Percentiles rank a stretch among this genome's conserved stretches.
Conservation (phyloP, 176 grass and related monocot species). For the Lolium multiflorum region DNA sequence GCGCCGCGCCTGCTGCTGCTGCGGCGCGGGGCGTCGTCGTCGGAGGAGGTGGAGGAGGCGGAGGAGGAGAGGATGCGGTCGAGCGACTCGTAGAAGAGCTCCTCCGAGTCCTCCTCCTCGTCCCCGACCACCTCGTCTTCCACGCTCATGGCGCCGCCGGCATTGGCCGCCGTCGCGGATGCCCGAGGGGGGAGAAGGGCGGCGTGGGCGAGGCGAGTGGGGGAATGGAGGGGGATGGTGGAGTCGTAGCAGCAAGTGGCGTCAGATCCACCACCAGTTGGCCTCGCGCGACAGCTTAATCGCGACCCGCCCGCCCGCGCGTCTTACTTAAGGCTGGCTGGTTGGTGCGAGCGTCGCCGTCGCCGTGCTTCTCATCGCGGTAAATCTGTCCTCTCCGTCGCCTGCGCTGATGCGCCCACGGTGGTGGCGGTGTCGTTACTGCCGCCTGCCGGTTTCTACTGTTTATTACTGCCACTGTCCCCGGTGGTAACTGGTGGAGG, state of each 20-base stretch:
- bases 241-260: conserved; percentile 45
- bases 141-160: conserved; percentile 66
- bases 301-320: conserved; percentile 40
- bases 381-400: not conserved
- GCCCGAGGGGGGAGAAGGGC: not conserved
- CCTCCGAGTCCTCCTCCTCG: conserved; percentile 46
- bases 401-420: conserved; percentile 23
- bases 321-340: conserved; percentile 54
- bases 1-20: conserved; percentile 38
- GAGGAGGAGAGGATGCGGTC: conserved; percentile 97
- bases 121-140: conserved; percentile 65
- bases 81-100: conserved; percentile 82
- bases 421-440: conserved; percentile 29
- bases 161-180: conserved; percentile 49
- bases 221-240: conserved; percentile 3
- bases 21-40: conserved; percentile 45
- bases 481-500: conserved; percentile 21
- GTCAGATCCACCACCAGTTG: conserved; percentile 66
- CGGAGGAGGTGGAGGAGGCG: conserved; percentile 82
- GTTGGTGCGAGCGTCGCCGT: conserved; percentile 39
- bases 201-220: conserved; percentile 20
- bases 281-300: conserved; percentile 46
- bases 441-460: conserved; percentile 27
- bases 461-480: conserved; percentile 20
- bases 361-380: conserved; percentile 11